A percentile compares a stretch with the other conserved stretches of the same genome.
Conservation (phyloP, 352 stramenopile genomes). For the Pythium aristosporum region DNA sequence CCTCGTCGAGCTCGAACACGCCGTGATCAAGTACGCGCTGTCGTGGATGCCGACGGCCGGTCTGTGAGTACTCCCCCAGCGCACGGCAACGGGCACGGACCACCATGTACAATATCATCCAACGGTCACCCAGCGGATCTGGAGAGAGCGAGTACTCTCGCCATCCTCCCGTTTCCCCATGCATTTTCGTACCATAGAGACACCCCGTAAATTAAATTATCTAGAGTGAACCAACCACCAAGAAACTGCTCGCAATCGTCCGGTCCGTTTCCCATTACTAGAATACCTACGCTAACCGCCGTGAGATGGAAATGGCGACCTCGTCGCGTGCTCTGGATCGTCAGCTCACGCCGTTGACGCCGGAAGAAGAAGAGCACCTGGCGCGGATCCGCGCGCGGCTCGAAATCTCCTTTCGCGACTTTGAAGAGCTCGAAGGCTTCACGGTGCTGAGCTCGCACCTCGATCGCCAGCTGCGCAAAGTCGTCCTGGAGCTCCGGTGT, state of each 20-base stretch:
- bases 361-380: constrained; percentile 39
- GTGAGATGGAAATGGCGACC: constrained; percentile 10
- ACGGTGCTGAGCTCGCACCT: constrained; percentile 33
- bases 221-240: neutral
- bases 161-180: neutral
- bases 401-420: constrained; percentile 34
- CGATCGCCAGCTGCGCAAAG: constrained; percentile 33
- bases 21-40: constrained; percentile 53
- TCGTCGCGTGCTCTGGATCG: too few species aligned
- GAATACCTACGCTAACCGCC: neutral
- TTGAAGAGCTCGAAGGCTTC: constrained; percentile 49
- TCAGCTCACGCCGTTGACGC: constrained; percentile 30
- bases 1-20: constrained; percentile 66
- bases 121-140: too few species aligned
- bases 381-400: constrained; percentile 29
- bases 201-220: constrained; percentile 1
- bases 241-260: neutral
- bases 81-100: too few species aligned
- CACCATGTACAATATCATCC: neutral
- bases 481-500: constrained; percentile 37
- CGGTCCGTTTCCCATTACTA: neutral
- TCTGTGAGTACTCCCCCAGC: too few species aligned
- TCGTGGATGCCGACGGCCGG: constrained; percentile 34
- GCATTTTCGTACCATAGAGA: constrained; percentile 5
- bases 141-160: neutral